Evolutionary conservation across 176 grass and related monocot genomes (phyloP).

Genomic region (Rhipidocladum racemiflorum): DNA sequence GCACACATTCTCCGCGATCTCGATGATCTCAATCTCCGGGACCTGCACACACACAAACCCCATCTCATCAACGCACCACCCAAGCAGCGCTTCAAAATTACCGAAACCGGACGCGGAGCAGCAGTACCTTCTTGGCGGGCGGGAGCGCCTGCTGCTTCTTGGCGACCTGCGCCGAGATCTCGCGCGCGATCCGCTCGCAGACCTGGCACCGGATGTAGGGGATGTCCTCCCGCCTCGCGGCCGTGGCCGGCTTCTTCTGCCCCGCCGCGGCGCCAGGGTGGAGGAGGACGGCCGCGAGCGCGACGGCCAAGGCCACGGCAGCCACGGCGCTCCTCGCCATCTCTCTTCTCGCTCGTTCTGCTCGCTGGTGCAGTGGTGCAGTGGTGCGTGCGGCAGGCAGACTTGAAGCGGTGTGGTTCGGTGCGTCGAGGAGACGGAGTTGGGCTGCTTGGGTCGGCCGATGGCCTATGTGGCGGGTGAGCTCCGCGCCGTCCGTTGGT

Average conservation of each 20-base stretch:
- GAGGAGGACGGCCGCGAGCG: slow-evolving; percentile 34
- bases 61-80: slow-evolving; percentile 3
- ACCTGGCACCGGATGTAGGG: slow-evolving; percentile 95
- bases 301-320: slow-evolving; percentile 11
- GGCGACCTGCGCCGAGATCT: slow-evolving; percentile 71
- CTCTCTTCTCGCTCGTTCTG: background rate
- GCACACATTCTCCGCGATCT: slow-evolving; percentile 96
- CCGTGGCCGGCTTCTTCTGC: slow-evolving; percentile 56
- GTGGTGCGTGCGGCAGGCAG: background rate
- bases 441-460: background rate
- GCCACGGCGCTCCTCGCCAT: slow-evolving; percentile 28
- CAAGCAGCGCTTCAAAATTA: background rate
- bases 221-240: slow-evolving; percentile 85
- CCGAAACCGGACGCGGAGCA: no score
- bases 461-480: background rate
- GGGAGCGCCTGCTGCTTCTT: slow-evolving; percentile 53
- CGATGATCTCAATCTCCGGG: slow-evolving; percentile 92
- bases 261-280: slow-evolving; percentile 3
- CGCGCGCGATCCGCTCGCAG: slow-evolving; percentile 82
- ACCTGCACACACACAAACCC: slow-evolving; percentile 41
- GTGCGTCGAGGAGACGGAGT: background rate
- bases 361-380: background rate
- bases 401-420: background rate
- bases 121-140: slow-evolving; percentile 67
- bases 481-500: slow-evolving; percentile 15